Evolutionary conservation across 2,329 filamentous ascomycete genomes (phyloP).

Genomic region (Incumbomyces lentus): DNA sequence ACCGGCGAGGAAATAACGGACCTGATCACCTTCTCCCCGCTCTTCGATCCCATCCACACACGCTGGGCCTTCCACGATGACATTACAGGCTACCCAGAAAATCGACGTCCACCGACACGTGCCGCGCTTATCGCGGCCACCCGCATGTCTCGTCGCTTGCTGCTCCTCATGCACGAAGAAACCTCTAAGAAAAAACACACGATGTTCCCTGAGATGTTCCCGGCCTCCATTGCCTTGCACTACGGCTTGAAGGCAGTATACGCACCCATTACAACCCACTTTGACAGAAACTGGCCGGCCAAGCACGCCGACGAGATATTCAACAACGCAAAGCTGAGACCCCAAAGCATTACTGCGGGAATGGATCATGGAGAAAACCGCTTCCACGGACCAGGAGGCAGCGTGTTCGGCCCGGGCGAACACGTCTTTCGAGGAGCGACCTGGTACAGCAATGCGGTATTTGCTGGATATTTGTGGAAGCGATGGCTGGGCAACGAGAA

Average conservation of each 20-base stretch:
- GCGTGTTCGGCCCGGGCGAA: constrained; percentile 43
- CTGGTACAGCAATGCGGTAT: constrained; percentile 45
- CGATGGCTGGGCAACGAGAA: constrained; percentile 40
- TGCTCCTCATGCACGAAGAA: constrained; percentile 65
- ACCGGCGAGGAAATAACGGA: constrained; percentile 52
- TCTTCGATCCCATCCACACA: constrained; percentile 61
- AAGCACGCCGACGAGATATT: constrained; percentile 45
- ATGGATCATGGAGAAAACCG: constrained; percentile 24
- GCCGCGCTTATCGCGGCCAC: constrained; percentile 62
- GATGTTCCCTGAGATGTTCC: constrained; percentile 76
- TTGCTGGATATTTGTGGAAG: constrained; percentile 45
- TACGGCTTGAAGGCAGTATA: constrained; percentile 70
- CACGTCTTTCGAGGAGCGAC: constrained; percentile 44
- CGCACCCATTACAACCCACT: constrained; percentile 47
- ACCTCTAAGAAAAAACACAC: constrained; percentile 55
- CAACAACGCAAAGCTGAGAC: constrained; percentile 43
- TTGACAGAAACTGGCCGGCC: constrained; percentile 47
- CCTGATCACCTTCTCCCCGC: constrained; percentile 65
- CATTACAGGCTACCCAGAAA: constrained; percentile 52
- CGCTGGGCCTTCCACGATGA: constrained; percentile 65
- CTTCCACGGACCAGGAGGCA: constrained; percentile 26
- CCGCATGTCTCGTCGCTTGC: constrained; percentile 55
- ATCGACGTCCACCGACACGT: constrained; percentile 51
- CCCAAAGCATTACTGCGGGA: constrained; percentile 36
- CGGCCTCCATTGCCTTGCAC: constrained; percentile 58